Evolutionary conservation across 495 filamentous ascomycete genomes (phyloP), one percentile per base, ranked within the genome.

Genomic region (Paragyromitra xinjiangensis): DNA sequence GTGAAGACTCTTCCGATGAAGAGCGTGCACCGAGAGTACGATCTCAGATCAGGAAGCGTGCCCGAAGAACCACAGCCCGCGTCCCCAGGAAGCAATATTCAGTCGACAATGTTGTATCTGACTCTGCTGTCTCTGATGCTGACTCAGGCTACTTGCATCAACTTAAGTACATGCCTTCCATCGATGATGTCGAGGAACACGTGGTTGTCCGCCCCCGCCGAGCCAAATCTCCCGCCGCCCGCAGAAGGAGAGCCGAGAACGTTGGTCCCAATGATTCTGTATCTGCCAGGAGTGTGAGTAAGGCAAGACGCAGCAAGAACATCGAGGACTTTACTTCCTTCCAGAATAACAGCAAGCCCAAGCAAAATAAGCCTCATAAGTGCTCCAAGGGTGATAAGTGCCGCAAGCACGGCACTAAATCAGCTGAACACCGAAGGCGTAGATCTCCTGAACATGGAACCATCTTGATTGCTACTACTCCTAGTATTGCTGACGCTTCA

Each of bases 371-470:
- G 83, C 88, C 89, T 0, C 95, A 99, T 83, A 88, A 86, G 48
- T 99, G 95, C 84, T 90, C 90, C 48, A 98, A 97, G 83, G 95
- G 95, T 48, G 94, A 97, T 77, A 90, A 91, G 64, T 99, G 95
- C 83, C 86, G 88, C 22, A 97, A 95, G 83, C 78, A 82, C 42
- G 78, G 78, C 12, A 12, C 53, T 3, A 69, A 69, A n/a, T 19
- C 94, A 86, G 85, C 88, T 87, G 82, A 91, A 89, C 80, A 89
- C 24, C 93, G 75, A 90, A 95, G 81, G 86, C 88, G 44, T 85
- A 91, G 84, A 86, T 64, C 70, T 48, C 79, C 71, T 7, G 75
- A 81, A 40, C 70, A 80, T 59, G 80, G 80, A 66, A 82, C 81
- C 9, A 82, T 82, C 40, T 73, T 82, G 59, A 82, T 82, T 66